These are phyloP conservation scores for Dendrobium officinale DNA, from an alignment of 106 monocot species.

Conservation along the genomic window DNA sequence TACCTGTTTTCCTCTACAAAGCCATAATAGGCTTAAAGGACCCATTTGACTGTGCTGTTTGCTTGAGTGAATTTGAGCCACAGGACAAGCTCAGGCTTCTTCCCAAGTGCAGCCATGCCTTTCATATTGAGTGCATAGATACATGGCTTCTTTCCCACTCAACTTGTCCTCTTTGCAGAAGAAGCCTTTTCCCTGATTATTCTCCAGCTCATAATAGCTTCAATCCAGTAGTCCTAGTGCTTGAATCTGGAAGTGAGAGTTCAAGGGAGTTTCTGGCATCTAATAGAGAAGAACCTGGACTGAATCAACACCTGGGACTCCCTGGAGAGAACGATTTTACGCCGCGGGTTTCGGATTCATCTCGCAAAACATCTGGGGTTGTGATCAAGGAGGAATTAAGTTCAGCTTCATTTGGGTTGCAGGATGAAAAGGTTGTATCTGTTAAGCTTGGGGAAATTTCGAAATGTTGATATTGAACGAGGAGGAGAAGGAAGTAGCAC, in stretches of 20 bases:
- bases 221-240: conserved; percentile 36
- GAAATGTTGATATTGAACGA: conserved; percentile 3
- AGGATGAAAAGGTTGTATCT: conserved; percentile 22
- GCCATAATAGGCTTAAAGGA: conserved; percentile 74
- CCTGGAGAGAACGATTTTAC: neutral
- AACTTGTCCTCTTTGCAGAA: conserved; percentile 75
- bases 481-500: conserved; percentile 23
- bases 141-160: conserved; percentile 89
- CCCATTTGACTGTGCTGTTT: conserved; percentile 95
- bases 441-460: conserved; percentile 60
- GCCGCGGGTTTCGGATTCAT: neutral
- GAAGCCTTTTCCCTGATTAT: conserved; percentile 35
- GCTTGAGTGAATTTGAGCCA: conserved; percentile 83
- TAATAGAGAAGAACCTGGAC: neutral
- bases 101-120: conserved; percentile 85
- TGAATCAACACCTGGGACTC: conserved; percentile 6
- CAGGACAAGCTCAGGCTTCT: conserved; percentile 85
- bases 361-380: conserved; percentile 7
- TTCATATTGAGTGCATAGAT: conserved; percentile 82
- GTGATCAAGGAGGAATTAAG: conserved; percentile 11
- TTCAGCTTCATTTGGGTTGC: neutral
- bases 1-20: conserved; percentile 88
- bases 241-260: conserved; percentile 46
- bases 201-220: conserved; percentile 24
- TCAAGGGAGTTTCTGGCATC: conserved; percentile 27